Evolutionary conservation across 495 filamentous ascomycete genomes (phyloP).

Genomic region (Aspergillus hancockii): DNA sequence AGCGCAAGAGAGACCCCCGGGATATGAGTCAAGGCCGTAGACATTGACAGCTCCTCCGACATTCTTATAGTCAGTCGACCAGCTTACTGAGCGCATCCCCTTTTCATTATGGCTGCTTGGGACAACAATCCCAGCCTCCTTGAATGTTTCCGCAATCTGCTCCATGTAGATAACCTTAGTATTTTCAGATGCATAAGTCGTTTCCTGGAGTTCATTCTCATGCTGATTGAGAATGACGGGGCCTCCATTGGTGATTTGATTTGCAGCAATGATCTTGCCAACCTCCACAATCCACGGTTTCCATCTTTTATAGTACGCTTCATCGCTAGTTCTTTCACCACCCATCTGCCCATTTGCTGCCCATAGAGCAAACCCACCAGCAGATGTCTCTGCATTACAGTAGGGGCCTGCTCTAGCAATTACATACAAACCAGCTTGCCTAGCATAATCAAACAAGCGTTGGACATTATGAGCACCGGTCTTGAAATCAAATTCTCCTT

Average conservation of each 20-base stretch:
- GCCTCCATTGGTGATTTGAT: slow-evolving; percentile 54
- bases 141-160: slow-evolving; percentile 48
- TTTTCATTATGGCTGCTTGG: slow-evolving; percentile 57
- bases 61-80: slow-evolving; percentile 56
- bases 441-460: slow-evolving; percentile 55
- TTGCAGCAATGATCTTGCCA: slow-evolving; percentile 47
- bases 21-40: slow-evolving; percentile 58
- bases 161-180: slow-evolving; percentile 24
- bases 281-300: slow-evolving; percentile 24
- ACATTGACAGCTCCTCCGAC: slow-evolving; percentile 57
- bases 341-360: slow-evolving; percentile 53
- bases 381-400: slow-evolving; percentile 54
- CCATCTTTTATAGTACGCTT: slow-evolving; percentile 39
- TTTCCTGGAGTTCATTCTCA: slow-evolving; percentile 50
- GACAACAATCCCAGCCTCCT: slow-evolving; percentile 50
- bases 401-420: slow-evolving; percentile 62
- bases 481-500: slow-evolving; percentile 55
- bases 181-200: not conserved
- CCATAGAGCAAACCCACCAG: slow-evolving; percentile 53
- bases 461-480: slow-evolving; percentile 56
- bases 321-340: slow-evolving; percentile 39
- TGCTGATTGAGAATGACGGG: slow-evolving; percentile 55
- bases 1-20: slow-evolving; percentile 52
- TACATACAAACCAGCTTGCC: slow-evolving; percentile 57
- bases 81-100: slow-evolving; percentile 50